Evolutionary conservation across 768 basidiomycete genomes (phyloP), one percentile per base, ranked within the genome.

Genomic region (Xerocomellus intermedius): DNA sequence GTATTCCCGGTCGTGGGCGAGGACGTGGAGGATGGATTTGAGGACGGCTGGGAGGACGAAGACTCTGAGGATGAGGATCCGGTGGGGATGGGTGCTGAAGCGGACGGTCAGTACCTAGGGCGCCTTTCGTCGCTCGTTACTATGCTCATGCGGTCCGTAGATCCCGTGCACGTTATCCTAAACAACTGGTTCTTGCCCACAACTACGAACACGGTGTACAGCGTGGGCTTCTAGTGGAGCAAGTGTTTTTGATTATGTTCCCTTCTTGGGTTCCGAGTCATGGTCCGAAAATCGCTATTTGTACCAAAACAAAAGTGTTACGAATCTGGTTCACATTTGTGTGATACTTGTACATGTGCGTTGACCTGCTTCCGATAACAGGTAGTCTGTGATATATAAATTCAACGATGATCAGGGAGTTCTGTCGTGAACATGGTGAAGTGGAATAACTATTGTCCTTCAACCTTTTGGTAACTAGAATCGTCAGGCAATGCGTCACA

Each of bases 141-240:
- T 30, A 21, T 24, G 38, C 51, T 70, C 38, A 62, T 39, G n/a
- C 21, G 13, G 16, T 12, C 13, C 2, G n/a, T 9, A 66, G 67
- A 54, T 33, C 50, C 46, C 8, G 42, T 56, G 36, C 59, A 63
- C 24, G 50, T 47, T 7, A 32, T 59, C 26, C 21, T 65, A n/a
- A 36, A 70, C 45, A 51, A 67, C 26, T 63, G 55, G 63, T 59
- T 68, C 45, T 48, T 60, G 21, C 62, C 66, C 0, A 35, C 55
- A 5, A 48, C 45, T 21, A 41, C 55, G 19, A 71, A 62, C 16
- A 69, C 59, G 16, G 69, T 72, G 37, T 62, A 63, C 37, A 55
- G 39, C 8, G 63, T 70, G 43, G 56, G 52, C 28, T 69, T 70
- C 28, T 72, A 63, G 57, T 21, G 44, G 36, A 36, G 17, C 4